A percentile compares a stretch with the other conserved stretches of the same genome.
These are phyloP conservation scores for Aspergillus coremiiformis DNA, from an alignment of 495 filamentous ascomycete species.

Conservation along the genomic window DNA sequence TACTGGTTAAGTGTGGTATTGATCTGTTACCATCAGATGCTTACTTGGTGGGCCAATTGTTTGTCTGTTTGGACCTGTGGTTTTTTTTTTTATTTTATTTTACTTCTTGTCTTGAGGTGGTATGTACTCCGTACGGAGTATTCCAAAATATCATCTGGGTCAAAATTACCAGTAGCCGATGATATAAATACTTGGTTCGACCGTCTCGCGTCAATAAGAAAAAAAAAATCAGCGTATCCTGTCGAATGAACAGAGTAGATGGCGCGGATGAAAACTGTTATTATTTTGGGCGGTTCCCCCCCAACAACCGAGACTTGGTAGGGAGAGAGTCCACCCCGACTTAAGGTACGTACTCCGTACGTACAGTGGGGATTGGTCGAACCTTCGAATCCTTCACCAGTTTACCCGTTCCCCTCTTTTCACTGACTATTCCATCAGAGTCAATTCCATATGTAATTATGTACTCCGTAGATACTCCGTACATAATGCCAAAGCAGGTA, in stretches of 20 bases:
- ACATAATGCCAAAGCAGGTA: not conserved
- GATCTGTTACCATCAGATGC: not conserved
- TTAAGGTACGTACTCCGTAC: no score
- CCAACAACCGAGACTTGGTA: not conserved
- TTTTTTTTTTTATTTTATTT: slow-evolving; percentile 3
- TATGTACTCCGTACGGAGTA: no score
- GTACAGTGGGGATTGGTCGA: not conserved
- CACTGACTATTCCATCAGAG: not conserved
- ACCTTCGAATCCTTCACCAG: not conserved
- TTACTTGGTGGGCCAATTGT: not conserved
- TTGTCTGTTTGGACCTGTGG: not conserved
- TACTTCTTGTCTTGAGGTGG: no score
- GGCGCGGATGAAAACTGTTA: not conserved
- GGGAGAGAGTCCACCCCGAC: no score
- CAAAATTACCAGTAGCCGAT: not conserved
- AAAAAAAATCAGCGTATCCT: not conserved
- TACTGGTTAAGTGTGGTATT: slow-evolving; percentile 4
- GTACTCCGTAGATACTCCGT: no score
- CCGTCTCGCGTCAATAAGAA: not conserved
- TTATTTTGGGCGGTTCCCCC: not conserved
- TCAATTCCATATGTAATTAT: no score
- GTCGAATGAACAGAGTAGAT: slow-evolving; percentile 3
- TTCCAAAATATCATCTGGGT: no score
- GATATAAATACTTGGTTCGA: not conserved
- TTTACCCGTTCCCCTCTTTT: not conserved